phyloP scores from a whole-genome alignment of 2,329 filamentous ascomycete genomes.

The Cladosporium cucumerinum region DNA sequence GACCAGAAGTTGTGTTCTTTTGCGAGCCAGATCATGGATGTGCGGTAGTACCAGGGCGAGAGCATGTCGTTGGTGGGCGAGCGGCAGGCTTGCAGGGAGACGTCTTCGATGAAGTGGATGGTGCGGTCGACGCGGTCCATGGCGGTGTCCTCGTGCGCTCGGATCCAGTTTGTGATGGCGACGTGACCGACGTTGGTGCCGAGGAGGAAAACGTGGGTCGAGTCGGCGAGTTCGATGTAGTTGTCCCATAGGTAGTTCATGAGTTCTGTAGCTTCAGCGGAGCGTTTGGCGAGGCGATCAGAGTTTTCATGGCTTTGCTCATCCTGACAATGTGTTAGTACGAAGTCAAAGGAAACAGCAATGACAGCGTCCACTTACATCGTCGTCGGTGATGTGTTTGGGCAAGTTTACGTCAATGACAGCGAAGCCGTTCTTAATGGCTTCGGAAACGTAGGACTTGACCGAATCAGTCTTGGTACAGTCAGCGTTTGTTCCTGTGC shows the following conservation, averaged over 20 bases:
- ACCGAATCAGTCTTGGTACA: conserved; percentile 70
- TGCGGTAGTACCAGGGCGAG: conserved; percentile 77
- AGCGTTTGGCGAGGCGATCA: conserved; percentile 45
- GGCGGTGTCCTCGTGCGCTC: conserved; percentile 61
- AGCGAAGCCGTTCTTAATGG: conserved; percentile 69
- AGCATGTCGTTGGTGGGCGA: conserved; percentile 65
- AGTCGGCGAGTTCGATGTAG: conserved; percentile 74
- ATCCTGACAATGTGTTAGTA: conserved; percentile 35
- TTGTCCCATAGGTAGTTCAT: conserved; percentile 94
- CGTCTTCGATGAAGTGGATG: conserved; percentile 75
- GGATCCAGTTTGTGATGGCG: conserved; percentile 76
- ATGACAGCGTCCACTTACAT: conserved; percentile 33
- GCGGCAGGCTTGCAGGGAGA: conserved; percentile 71
- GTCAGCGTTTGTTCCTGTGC: conserved; percentile 40
- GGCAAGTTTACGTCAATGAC: conserved; percentile 92
- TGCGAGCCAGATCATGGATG: conserved; percentile 76
- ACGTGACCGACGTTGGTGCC: conserved; percentile 87
- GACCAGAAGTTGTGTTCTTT: conserved; percentile 73
- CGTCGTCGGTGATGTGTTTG: conserved; percentile 63
- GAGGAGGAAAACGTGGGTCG: conserved; percentile 75
- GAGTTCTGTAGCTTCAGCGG: conserved; percentile 60
- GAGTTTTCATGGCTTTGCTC: conserved; percentile 40
- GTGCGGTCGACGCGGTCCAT: conserved; percentile 67
- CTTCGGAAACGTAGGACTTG: conserved; percentile 81
- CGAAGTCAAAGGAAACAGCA: conserved; percentile 26